phyloP scores from a whole-genome alignment of 2,329 filamentous ascomycete species.

The Epichloe uncinata region DNA sequence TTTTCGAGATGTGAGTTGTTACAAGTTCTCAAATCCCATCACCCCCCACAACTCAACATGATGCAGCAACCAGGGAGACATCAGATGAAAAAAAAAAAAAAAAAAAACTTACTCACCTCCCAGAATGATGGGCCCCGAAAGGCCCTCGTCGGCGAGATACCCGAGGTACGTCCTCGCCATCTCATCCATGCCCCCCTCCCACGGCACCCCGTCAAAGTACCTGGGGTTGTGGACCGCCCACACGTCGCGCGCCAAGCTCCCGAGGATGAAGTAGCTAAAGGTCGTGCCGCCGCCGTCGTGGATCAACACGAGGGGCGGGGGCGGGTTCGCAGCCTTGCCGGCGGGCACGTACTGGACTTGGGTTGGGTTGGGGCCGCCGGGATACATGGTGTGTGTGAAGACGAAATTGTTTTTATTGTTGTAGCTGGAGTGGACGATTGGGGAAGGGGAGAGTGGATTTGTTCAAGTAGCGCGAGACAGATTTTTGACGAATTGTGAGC shows the following conservation, averaged over 20 bases:
- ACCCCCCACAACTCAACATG: too few species aligned
- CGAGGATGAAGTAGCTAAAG: slow-evolving; percentile 17
- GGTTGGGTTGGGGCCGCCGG: slow-evolving; percentile 14
- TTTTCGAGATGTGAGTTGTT: too few species aligned
- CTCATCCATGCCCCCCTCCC: slow-evolving; percentile 17
- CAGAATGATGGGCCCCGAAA: slow-evolving; percentile 14
- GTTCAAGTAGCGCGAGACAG: too few species aligned
- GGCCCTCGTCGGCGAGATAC: slow-evolving; percentile 11
- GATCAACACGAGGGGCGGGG: slow-evolving; percentile 15
- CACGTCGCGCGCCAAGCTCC: slow-evolving; percentile 15
- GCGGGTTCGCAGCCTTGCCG: slow-evolving; percentile 8
- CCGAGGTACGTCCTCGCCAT: slow-evolving; percentile 17
- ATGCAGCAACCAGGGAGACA: neutral
- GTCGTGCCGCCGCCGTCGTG: slow-evolving; percentile 20
- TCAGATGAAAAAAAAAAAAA: neutral
- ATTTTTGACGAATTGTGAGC: too few species aligned
- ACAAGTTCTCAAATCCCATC: too few species aligned
- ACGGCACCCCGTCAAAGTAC: slow-evolving; percentile 12
- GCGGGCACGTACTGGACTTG: slow-evolving; percentile 11
- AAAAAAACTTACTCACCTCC: slow-evolving; percentile 11
- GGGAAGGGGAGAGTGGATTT: too few species aligned
- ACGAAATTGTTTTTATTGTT: too few species aligned
- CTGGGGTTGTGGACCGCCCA: slow-evolving; percentile 19
- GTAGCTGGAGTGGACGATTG: too few species aligned
- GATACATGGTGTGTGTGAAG: too few species aligned